Evolutionary conservation across 345 rosid genomes (phyloP), one percentile per base, ranked within the genome.

Genomic region (Trapa incisa): DNA sequence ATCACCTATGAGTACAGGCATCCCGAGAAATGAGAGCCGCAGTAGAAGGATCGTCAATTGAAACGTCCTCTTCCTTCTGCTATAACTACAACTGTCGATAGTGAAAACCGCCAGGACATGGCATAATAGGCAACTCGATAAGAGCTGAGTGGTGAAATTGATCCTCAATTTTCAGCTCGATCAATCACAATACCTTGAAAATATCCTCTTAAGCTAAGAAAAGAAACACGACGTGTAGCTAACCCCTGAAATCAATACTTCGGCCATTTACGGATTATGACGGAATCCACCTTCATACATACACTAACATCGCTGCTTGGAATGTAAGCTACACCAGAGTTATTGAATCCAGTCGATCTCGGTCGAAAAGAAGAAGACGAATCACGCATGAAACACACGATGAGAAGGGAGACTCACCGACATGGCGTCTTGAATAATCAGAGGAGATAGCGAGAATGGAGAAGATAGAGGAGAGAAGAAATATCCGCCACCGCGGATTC

Each of bases 341-440:
- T 5, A 1, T 0, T 14, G 12, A 47, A 6, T 45, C 48, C n/a
- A 50, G 54, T 50, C 39, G 32, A 17, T 9, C 32, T 9, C 37
- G 56, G 32, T 33, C 48, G 68, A 65, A 14, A 4, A 9, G 7
- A 29, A 65, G 39, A 32, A 32, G 54, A 65, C 29, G 41, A 15
- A 12, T 45, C 56, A 50, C 62, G 2, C 58, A 33, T 32, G 63
- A 41, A 41, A 41, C 6, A 3, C 43, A 41, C 43, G 43, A 9
- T 61, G 61, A 16, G 60, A 45, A 1, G 56, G 10, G 37, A 6
- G 17, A 37, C 70, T 61, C 64, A 62, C 75, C 70, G 66, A 53
- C 71, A 67, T 72, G 53, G 71, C 71, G 52, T 57, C 58, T 53
- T 17, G 10, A 1, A 32, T 53, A 3, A 53, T 53, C 58, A 53